Percentiles rank a stretch among this genome's conserved stretches.
Evolutionary conservation across 352 stramenopile genomes (phyloP).

Genomic region (Globisporangium splendens): DNA sequence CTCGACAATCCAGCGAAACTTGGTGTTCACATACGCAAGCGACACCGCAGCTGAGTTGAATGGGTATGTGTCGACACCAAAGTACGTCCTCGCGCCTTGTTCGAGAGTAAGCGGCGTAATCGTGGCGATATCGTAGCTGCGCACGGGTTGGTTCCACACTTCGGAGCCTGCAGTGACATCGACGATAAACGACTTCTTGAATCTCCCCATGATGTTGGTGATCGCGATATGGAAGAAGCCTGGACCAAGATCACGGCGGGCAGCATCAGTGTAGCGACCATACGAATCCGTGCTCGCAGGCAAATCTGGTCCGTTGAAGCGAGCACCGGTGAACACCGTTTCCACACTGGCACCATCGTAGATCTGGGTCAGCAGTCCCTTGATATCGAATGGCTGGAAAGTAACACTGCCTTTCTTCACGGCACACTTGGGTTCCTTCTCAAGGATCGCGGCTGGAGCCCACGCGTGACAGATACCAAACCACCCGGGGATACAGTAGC

Average conservation of each 20-base stretch:
- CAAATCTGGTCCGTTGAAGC: conserved; percentile 12
- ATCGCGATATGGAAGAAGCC: conserved; percentile 18
- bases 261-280: conserved; percentile 7
- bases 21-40: no score
- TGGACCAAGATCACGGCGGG: conserved; percentile 10
- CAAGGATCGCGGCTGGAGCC: conserved; percentile 12
- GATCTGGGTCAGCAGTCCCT: conserved; percentile 14
- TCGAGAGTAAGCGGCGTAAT: no score
- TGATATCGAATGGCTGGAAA: conserved; percentile 17
- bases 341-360: conserved; percentile 11
- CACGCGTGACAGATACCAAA: conserved; percentile 20
- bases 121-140: no score
- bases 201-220: conserved; percentile 10
- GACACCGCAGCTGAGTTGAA: no score
- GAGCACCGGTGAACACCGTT: conserved; percentile 15
- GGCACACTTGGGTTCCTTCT: conserved; percentile 9
- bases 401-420: conserved; percentile 7
- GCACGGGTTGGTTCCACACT: no score
- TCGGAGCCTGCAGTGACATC: conserved; percentile 1
- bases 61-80: no score
- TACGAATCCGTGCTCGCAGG: conserved; percentile 11
- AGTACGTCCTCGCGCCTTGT: no score
- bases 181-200: conserved; percentile 15
- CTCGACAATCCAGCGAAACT: no score
- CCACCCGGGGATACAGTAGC: conserved; percentile 17